These are phyloP conservation scores for Coprinopsis strossmayeri DNA, from an alignment of 768 basidiomycete genomes.

Conservation along the genomic window DNA sequence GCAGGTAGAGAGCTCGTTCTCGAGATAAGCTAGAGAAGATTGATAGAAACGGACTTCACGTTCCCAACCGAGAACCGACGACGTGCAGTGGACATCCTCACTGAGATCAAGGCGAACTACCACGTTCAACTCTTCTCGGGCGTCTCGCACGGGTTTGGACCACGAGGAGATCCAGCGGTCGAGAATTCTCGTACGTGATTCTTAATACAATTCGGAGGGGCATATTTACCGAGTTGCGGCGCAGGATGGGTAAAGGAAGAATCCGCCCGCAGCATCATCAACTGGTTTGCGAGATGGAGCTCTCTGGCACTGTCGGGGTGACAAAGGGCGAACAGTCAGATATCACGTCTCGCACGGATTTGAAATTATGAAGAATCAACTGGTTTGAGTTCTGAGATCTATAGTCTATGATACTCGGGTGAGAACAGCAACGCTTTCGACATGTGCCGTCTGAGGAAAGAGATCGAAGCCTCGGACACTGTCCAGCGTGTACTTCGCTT, in stretches of 20 bases:
- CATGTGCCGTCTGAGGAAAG: slow-evolving; percentile 95
- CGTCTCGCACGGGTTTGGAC: slow-evolving; percentile 41
- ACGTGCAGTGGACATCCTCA: slow-evolving; percentile 49
- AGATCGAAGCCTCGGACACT: slow-evolving; percentile 86
- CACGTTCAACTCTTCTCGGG: slow-evolving; percentile 54
- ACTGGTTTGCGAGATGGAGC: slow-evolving; percentile 42
- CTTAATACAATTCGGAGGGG: neutral
- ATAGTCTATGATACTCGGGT: slow-evolving; percentile 27
- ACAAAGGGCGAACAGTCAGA: neutral
- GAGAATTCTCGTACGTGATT: slow-evolving; percentile 29
- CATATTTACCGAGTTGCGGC: neutral
- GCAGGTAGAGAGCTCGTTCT: too few species aligned
- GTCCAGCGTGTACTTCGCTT: slow-evolving; percentile 65
- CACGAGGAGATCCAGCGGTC: slow-evolving; percentile 36
- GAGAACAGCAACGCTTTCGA: slow-evolving; percentile 75
- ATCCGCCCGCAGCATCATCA: slow-evolving; percentile 41
- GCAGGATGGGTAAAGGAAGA: slow-evolving; percentile 59
- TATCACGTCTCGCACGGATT: neutral
- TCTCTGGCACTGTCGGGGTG: neutral
- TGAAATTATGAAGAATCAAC: neutral
- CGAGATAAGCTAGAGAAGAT: too few species aligned
- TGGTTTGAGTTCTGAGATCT: neutral
- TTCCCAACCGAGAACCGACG: slow-evolving; percentile 49
- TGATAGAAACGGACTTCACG: slow-evolving; percentile 49
- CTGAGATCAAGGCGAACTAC: slow-evolving; percentile 43